These are phyloP conservation scores for Phyllosticta citrichinensis DNA, from an alignment of 2,329 filamentous ascomycete species.

Conservation along the genomic window DNA sequence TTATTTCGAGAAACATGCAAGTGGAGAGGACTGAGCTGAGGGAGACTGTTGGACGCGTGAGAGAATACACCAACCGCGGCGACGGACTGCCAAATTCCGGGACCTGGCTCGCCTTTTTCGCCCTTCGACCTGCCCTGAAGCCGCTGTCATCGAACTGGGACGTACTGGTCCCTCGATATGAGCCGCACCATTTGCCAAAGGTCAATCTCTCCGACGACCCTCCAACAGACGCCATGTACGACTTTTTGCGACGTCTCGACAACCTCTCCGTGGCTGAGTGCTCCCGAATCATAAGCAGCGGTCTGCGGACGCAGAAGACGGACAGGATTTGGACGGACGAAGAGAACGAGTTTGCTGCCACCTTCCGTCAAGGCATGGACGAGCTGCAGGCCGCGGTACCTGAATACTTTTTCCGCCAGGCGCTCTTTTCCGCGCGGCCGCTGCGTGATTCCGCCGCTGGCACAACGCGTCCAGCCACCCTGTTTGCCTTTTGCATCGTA, in stretches of 20 bases:
- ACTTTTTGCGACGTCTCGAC: constrained; percentile 17
- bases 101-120: constrained; percentile 19
- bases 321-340: constrained; percentile 15
- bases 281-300: constrained; percentile 11
- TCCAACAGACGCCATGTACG: constrained; percentile 22
- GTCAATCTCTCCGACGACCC: constrained; percentile 26
- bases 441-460: constrained; percentile 18
- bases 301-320: constrained; percentile 3
- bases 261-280: constrained; percentile 17
- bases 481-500: constrained; percentile 33
- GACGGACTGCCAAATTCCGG: constrained; percentile 26
- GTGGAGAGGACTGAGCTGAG: constrained; percentile 55
- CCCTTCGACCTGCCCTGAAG: constrained; percentile 32
- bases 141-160: constrained; percentile 33
- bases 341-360: constrained; percentile 27
- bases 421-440: constrained; percentile 34
- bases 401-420: constrained; percentile 31
- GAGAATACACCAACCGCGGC: constrained; percentile 41
- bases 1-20: constrained; percentile 64
- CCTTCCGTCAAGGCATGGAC: constrained; percentile 22
- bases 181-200: constrained; percentile 35
- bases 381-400: constrained; percentile 25
- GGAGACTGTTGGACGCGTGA: constrained; percentile 53
- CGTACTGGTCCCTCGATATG: constrained; percentile 31
- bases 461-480: neutral